These are phyloP conservation scores for Salinomyces thailandicus DNA, from an alignment of 2,329 filamentous ascomycete genomes.

Conservation along the genomic window DNA sequence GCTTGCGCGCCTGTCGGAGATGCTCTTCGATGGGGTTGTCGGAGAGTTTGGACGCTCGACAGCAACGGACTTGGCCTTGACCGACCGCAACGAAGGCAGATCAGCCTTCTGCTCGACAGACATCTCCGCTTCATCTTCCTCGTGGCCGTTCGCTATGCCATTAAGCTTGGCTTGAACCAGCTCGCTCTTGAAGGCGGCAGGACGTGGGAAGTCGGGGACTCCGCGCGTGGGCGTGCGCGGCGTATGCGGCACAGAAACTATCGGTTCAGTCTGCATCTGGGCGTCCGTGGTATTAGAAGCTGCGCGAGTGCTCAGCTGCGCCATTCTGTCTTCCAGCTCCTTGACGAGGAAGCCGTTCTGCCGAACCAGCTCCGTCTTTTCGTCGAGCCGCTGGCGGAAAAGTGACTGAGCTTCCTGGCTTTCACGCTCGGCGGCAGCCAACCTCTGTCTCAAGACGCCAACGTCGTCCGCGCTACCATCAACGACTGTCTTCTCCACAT, in stretches of 20 bases:
- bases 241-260: neutral
- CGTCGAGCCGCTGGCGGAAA: conserved; percentile 15
- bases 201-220: neutral
- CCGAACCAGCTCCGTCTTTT: conserved; percentile 18
- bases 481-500: neutral
- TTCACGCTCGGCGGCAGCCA: conserved; percentile 16
- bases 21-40: neutral
- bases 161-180: neutral
- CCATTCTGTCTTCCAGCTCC: conserved; percentile 18
- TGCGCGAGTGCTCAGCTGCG: conserved; percentile 10
- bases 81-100: neutral
- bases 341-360: conserved; percentile 22
- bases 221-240: neutral
- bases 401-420: conserved; percentile 11
- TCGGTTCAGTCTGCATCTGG: conserved; percentile 13
- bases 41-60: neutral
- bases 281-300: conserved; percentile 7
- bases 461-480: conserved; percentile 7
- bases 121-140: neutral
- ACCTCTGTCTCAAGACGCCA: conserved; percentile 11
- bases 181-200: neutral
- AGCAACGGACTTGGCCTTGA: conserved; percentile 3
- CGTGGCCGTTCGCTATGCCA: neutral
- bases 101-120: conserved; percentile 4
- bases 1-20: neutral